phyloP scores from a whole-genome alignment of 192 early-diverging fungal species.

The Backusella sp. region DNA sequence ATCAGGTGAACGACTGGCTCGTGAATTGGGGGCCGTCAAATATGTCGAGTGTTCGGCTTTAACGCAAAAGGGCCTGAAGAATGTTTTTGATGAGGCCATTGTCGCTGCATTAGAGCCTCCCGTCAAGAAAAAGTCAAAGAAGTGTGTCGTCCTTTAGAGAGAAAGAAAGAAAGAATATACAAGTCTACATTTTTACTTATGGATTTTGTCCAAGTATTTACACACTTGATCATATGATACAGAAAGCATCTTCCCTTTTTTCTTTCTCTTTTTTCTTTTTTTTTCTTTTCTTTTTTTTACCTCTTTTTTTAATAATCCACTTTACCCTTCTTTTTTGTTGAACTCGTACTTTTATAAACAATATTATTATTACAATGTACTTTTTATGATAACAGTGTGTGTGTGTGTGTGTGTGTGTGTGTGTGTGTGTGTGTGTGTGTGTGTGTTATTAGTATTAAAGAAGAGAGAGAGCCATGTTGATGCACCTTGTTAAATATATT shows the following conservation, averaged over 20 bases:
- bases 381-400: too few species aligned
- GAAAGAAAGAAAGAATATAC: neutral
- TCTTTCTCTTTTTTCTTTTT: neutral
- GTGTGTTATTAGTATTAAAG: too few species aligned
- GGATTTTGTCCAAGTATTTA: neutral
- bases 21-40: conserved; percentile 84
- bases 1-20: conserved; percentile 78
- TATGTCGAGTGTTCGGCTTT: conserved; percentile 91
- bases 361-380: neutral
- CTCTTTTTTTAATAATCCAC: neutral
- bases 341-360: neutral
- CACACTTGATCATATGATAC: neutral
- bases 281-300: too few species aligned
- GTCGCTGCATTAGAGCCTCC: conserved; percentile 95
- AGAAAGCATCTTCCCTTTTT: neutral
- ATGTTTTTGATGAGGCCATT: conserved; percentile 93
- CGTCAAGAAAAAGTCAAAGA: conserved; percentile 67
- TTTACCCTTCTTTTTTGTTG: neutral
- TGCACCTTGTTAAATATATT: too few species aligned
- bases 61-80: conserved; percentile 90
- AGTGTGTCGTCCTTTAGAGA: conserved; percentile 74
- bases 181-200: neutral
- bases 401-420: too few species aligned
- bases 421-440: too few species aligned
- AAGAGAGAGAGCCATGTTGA: too few species aligned